Conservation (phyloP, 345 rosid genomes). For the Physaria fendleri region DNA sequence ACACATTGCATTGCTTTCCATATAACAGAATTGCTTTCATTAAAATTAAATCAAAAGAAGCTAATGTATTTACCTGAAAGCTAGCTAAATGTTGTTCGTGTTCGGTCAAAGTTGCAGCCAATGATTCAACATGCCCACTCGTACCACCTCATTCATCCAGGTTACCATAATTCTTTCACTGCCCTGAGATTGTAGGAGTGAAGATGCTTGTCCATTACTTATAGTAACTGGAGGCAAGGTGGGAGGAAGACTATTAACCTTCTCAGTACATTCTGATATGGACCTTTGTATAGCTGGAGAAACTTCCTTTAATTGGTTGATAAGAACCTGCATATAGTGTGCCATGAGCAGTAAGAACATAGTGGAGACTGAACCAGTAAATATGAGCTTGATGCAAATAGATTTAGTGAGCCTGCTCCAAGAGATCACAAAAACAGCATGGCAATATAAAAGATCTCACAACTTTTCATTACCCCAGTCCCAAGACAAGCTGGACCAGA, state of each 20-base stretch:
- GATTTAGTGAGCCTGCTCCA: constrained; percentile 3
- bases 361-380: background rate
- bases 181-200: constrained; percentile 68
- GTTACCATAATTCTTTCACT: constrained; percentile 64
- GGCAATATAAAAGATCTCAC: background rate
- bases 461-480: background rate
- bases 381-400: background rate
- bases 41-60: no score
- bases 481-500: background rate
- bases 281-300: constrained; percentile 85
- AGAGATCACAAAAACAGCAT: background rate
- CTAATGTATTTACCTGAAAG: constrained; percentile 60
- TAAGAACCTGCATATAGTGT: constrained; percentile 65
- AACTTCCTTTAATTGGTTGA: constrained; percentile 87
- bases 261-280: constrained; percentile 74
- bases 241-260: constrained; percentile 64
- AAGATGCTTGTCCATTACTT: constrained; percentile 51
- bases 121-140: constrained; percentile 87
- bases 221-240: constrained; percentile 55
- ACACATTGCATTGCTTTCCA: background rate
- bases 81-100: constrained; percentile 98
- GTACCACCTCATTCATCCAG: no score
- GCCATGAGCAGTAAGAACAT: constrained; percentile 17
- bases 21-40: background rate
- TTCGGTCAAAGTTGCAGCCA: constrained; percentile 83